Conservation (phyloP, 305 asterid genomes). For the Fraxinus dipetala region DNA sequence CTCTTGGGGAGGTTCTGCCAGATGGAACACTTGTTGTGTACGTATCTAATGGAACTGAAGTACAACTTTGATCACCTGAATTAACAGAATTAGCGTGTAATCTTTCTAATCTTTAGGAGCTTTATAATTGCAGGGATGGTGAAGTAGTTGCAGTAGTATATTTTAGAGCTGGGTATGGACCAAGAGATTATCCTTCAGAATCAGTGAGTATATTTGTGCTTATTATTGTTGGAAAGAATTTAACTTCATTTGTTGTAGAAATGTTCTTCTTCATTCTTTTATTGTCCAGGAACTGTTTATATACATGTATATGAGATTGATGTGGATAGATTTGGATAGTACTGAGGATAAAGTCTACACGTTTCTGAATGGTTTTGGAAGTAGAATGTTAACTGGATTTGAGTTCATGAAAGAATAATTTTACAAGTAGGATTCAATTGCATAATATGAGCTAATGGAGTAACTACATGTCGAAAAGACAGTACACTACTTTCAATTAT, state of each 20-base stretch:
- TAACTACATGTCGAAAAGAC: not conserved
- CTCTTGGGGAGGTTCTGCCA: constrained; percentile 61
- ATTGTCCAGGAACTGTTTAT: no score
- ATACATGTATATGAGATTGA: not conserved
- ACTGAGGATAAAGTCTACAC: not conserved
- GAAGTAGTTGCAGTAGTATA: constrained; percentile 74
- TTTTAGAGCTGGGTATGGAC: constrained; percentile 95
- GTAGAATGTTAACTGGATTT: not conserved
- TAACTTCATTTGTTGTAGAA: not conserved
- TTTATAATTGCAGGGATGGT: constrained; percentile 54
- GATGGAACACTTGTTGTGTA: constrained; percentile 91
- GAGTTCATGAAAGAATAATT: not conserved
- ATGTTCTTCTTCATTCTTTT: not conserved
- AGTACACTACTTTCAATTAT: not conserved
- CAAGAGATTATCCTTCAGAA: constrained; percentile 88
- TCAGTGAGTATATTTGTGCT: constrained; percentile 42
- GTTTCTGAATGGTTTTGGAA: not conserved
- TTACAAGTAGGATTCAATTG: not conserved
- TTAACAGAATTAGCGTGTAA: not conserved
- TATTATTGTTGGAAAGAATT: not conserved
- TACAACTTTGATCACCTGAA: constrained; percentile 6
- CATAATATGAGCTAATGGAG: not conserved
- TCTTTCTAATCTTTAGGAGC: constrained; percentile 24
- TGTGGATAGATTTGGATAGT: not conserved
- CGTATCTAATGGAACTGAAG: constrained; percentile 31